Base-by-base conservation (phyloP, 352 stramenopile genomes). In the Pythium sp. region DNA sequence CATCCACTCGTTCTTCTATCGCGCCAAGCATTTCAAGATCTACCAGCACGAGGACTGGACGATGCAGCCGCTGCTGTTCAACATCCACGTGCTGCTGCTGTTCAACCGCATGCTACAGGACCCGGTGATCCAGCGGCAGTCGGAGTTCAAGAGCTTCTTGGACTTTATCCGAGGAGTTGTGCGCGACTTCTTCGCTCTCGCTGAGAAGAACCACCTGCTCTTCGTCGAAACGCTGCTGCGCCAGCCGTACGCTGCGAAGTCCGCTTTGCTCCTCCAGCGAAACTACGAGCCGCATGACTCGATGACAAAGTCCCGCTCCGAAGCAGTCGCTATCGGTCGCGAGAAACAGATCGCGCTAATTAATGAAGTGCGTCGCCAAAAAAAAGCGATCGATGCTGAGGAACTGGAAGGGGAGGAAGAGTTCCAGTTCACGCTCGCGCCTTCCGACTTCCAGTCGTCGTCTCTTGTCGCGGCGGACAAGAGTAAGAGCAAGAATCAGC, bases 21-120 rank as follows among this genome's bases (percentile, higher is more conserved):
- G 87, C 20, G 84, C 80, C 30, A 92, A 92, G 51, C 79, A 93
- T 64, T 95, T 95, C 66, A 74, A 86, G 64, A 86, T 95, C 68
- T 76, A 86, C 43, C 72, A 82, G 59, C 78, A 88, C 58, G 81
- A 95, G 28, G 72, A 90, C 22, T 91, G 80, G 77, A 94, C 88
- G 20, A 89, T 93, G 84, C 86, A 96, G 47, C 89, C 89, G 24
- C 89, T 96, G 69, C 71, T 96, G 2, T 96, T 90, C 68, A 93
- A 93, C 65, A 92, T 96, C 36, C 85, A 88, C 66, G 79, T 91
- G 46, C 71, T 95, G 18, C 61, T 91, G 49, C 64, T 92, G 5
- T 96, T 96, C 71, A 89, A 96, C 69, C 81, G 76, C 65, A 90
- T 96, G 74, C 81, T 96, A n/a, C 84, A 95, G 75, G 89, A 96